A percentile compares a stretch with the other conserved stretches of the same genome.
Evolutionary conservation across 31 red algal species (phyloP).

Genomic region (Asparagopsis taxiformis): DNA sequence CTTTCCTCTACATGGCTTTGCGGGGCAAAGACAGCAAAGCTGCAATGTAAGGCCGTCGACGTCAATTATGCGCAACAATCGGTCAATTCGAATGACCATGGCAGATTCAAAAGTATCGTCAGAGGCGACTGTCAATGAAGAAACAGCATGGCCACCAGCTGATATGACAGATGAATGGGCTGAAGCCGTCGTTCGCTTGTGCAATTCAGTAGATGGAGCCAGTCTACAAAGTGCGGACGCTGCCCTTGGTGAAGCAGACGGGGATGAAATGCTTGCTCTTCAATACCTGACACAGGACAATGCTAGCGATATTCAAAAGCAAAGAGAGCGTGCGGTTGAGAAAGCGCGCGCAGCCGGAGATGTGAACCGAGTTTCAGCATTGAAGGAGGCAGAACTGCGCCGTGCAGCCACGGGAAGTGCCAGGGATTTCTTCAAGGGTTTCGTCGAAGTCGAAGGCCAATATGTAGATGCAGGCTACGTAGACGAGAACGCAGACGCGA

Average conservation of each 20-base stretch:
- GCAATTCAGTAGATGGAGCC: constrained; percentile 6
- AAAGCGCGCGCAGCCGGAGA: constrained; percentile 38
- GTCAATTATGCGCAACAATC: background rate
- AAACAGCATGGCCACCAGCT: constrained; percentile 27
- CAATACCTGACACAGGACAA: constrained; percentile 20
- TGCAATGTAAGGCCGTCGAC: no score
- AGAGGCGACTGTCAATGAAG: background rate
- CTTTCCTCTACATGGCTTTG: no score
- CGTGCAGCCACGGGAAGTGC: constrained; percentile 67
- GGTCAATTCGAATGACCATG: background rate
- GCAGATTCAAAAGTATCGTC: background rate
- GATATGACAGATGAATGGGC: constrained; percentile 63
- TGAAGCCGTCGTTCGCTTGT: constrained; percentile 57
- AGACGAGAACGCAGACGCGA: constrained; percentile 54
- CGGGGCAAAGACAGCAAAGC: no score
- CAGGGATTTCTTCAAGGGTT: constrained; percentile 75
- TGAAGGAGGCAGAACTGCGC: constrained; percentile 70
- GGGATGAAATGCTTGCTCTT: constrained; percentile 50
- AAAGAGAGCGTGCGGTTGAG: constrained; percentile 59
- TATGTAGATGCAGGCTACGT: constrained; percentile 73
- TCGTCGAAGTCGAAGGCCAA: constrained; percentile 61
- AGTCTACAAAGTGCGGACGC: constrained; percentile 23
- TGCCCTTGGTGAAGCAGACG: constrained; percentile 45
- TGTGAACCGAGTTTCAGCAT: constrained; percentile 47
- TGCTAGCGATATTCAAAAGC: constrained; percentile 18